A percentile compares a stretch with the other conserved stretches of the same genome.
Conservation (phyloP, 352 stramenopile genomes). For the Globisporangium rhizosaccharum region DNA sequence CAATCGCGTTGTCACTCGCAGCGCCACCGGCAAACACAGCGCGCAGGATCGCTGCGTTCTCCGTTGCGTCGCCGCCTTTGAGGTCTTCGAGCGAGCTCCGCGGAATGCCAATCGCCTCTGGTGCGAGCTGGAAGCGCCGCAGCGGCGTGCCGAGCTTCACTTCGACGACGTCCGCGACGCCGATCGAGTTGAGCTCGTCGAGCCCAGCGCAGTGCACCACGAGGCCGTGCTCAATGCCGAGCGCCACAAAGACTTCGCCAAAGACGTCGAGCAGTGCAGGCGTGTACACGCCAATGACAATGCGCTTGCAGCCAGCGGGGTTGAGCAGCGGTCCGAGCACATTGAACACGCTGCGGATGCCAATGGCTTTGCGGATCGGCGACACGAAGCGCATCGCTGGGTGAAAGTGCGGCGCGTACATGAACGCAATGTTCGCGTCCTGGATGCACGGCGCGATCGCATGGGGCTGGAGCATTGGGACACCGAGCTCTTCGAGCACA, state of each 20-base stretch:
- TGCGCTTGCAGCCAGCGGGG: conserved; percentile 90
- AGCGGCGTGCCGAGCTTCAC: conserved; percentile 45
- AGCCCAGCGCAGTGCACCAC: conserved; percentile 97
- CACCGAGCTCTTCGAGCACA: conserved; percentile 95
- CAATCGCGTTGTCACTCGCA: conserved; percentile 90
- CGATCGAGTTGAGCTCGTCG: conserved; percentile 98
- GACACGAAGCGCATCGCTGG: conserved; percentile 94
- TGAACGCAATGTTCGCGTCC: conserved; percentile 93
- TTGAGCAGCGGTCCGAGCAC: conserved; percentile 98
- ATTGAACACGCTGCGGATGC: conserved; percentile 97
- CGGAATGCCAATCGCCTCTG: conserved; percentile 86
- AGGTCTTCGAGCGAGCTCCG: conserved; percentile 91
- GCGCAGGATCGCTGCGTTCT: conserved; percentile 94
- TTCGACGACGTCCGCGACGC: conserved; percentile 77
- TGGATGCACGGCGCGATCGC: conserved; percentile 92
- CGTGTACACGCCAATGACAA: conserved; percentile 99
- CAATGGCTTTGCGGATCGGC: conserved; percentile 94
- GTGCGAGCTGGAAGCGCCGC: conserved; percentile 35
- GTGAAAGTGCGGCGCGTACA: conserved; percentile 97
- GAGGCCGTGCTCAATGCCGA: conserved; percentile 96
- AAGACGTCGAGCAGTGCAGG: conserved; percentile 88
- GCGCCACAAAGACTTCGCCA: conserved; percentile 76
- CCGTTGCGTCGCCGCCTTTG: conserved; percentile 90
- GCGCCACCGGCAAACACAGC: conserved; percentile 79
- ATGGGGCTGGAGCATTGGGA: conserved; percentile 91